Conservation (phyloP, 2,329 filamentous ascomycete genomes). For the Fusarium pilosicola region DNA sequence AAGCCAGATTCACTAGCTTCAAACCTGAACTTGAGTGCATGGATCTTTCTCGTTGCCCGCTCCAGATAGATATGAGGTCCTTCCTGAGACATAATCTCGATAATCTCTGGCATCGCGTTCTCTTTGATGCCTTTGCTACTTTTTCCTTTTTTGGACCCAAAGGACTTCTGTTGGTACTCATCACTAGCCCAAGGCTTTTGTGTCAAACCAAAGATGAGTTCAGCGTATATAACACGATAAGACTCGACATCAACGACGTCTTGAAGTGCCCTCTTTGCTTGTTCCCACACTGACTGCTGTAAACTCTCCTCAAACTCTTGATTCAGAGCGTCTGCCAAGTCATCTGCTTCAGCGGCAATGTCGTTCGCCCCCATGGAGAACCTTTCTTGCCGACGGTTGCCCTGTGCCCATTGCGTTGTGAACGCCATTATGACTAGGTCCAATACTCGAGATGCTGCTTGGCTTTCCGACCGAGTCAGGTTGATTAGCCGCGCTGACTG, state of each 20-base stretch:
- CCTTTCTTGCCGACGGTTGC: not conserved
- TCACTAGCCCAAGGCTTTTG: not conserved
- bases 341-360: not conserved
- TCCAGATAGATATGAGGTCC: not conserved
- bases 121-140: not conserved
- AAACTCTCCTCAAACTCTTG: not conserved
- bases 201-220: not conserved
- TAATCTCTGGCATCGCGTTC: not conserved
- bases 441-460: not conserved
- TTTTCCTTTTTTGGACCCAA: not conserved
- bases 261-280: not conserved
- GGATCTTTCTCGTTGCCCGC: not conserved
- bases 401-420: not conserved
- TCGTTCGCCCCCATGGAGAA: fast-evolving
- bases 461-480: fast-evolving
- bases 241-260: not conserved
- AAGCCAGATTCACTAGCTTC: not conserved
- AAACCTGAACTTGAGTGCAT: not conserved
- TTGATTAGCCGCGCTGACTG: not conserved
- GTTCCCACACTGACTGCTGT: not conserved
- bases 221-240: not conserved
- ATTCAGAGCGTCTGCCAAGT: not conserved
- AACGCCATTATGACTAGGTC: fast-evolving
- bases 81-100: not conserved
- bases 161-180: not conserved